Percentiles rank a stretch among this genome's conserved stretches.
phyloP scores from a whole-genome alignment of 192 early-diverging fungal genomes.

The Bifiguratus adelaidae region DNA sequence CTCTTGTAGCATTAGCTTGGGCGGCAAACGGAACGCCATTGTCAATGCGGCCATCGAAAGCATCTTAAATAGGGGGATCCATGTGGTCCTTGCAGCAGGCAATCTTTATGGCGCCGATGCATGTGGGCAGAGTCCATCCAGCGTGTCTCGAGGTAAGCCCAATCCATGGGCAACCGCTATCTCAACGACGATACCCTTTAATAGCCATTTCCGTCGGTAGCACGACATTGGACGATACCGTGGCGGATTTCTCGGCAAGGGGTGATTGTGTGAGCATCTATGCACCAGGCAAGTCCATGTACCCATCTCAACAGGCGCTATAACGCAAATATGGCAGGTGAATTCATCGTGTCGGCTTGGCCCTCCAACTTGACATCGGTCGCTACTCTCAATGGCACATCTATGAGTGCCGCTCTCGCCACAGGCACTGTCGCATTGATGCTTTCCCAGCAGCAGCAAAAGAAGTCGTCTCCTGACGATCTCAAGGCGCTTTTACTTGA shows the following conservation, averaged over 20 bases:
- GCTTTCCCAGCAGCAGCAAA: no score
- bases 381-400: not conserved
- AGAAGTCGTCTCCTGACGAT: no score
- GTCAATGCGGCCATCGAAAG: not conserved
- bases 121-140: not conserved
- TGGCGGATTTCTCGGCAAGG: not conserved
- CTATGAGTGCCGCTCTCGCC: not conserved
- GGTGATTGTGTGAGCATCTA: not conserved
- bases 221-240: not conserved
- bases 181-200: not conserved
- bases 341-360: not conserved
- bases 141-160: not conserved
- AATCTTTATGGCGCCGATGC: not conserved
- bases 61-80: not conserved
- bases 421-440: not conserved
- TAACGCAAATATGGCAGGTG: not conserved
- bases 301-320: not conserved
- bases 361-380: not conserved
- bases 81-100: not conserved
- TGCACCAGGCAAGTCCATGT: not conserved
- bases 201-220: not conserved
- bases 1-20: not conserved
- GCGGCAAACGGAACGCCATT: not conserved
- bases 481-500: no score
- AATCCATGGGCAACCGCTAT: not conserved